These are phyloP conservation scores for Diplocarpon rosae DNA, from an alignment of 2,329 filamentous ascomycete species.

Conservation along the genomic window DNA sequence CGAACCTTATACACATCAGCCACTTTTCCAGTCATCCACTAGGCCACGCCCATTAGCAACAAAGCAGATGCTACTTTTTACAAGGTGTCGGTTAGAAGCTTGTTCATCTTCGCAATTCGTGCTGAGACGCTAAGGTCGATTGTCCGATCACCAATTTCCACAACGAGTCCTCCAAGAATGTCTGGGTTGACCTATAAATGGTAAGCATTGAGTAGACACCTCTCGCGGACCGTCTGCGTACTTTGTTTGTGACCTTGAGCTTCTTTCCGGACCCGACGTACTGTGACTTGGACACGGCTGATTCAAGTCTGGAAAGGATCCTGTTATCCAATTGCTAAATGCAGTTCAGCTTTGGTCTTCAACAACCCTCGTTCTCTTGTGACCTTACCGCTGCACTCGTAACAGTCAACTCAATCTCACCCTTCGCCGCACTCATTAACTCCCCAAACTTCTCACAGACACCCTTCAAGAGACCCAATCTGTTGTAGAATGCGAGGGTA, in stretches of 20 bases:
- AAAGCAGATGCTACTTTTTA: conserved; percentile 45
- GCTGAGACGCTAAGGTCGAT: conserved; percentile 93
- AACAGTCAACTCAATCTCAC: conserved; percentile 88
- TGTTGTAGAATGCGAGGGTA: conserved; percentile 93
- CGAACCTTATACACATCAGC: conserved; percentile 7
- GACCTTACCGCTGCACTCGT: conserved; percentile 74
- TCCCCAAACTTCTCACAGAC: conserved; percentile 79
- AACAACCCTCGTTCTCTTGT: neutral
- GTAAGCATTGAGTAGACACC: neutral
- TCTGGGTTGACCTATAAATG: conserved; percentile 72
- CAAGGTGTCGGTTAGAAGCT: conserved; percentile 91
- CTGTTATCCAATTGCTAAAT: conserved; percentile 71
- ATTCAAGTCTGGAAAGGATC: conserved; percentile 77
- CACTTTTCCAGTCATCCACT: neutral
- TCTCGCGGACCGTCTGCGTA: conserved; percentile 29
- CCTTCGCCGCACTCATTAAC: conserved; percentile 79
- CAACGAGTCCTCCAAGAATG: conserved; percentile 83
- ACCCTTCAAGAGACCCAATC: conserved; percentile 68
- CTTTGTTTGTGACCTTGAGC: conserved; percentile 91
- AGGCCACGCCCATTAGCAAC: conserved; percentile 23
- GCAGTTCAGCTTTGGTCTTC: conserved; percentile 4
- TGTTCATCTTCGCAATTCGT: conserved; percentile 98
- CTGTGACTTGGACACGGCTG: conserved; percentile 76
- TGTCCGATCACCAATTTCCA: conserved; percentile 95
- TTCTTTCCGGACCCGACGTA: conserved; percentile 90